Percentiles rank a stretch among this genome's conserved stretches.
These are phyloP conservation scores for Curvularia lunata DNA, from an alignment of 2,329 filamentous ascomycete species.

Conservation along the genomic window DNA sequence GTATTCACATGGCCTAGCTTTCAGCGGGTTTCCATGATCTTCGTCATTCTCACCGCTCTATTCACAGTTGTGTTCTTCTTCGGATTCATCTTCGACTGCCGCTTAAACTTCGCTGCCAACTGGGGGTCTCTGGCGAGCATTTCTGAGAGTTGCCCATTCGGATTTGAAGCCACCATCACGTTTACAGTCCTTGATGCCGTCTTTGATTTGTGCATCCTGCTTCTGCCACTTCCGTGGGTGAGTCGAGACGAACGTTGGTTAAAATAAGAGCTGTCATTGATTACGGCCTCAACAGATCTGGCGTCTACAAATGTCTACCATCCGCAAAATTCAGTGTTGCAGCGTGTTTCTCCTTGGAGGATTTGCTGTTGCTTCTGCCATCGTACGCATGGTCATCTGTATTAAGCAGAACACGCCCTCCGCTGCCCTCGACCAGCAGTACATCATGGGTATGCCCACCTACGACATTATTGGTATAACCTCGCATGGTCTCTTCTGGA, in stretches of 20 bases:
- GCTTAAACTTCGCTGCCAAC: slow-evolving; percentile 12
- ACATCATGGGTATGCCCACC: slow-evolving; percentile 16
- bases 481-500: slow-evolving; percentile 16
- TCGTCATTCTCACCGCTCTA: slow-evolving; percentile 3
- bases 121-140: slow-evolving; percentile 16
- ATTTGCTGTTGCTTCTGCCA: slow-evolving; percentile 10
- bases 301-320: slow-evolving; percentile 10
- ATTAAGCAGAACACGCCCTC: slow-evolving; percentile 16
- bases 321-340: slow-evolving; percentile 13
- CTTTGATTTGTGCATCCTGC: slow-evolving; percentile 12
- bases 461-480: slow-evolving; percentile 16
- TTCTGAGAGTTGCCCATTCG: slow-evolving; percentile 10
- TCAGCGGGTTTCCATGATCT: slow-evolving; percentile 4
- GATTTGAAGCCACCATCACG: slow-evolving; percentile 10
- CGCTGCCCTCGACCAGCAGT: slow-evolving; percentile 4
- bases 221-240: slow-evolving; percentile 14
- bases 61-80: slow-evolving; percentile 15
- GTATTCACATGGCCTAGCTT: slow-evolving; percentile 12
- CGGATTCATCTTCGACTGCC: slow-evolving; percentile 14
- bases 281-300: slow-evolving; percentile 7
- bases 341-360: slow-evolving; percentile 13
- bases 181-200: slow-evolving; percentile 11
- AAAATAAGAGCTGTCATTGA: neutral
- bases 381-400: slow-evolving; percentile 16
- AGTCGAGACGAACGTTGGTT: neutral